Evolutionary conservation across 164 flowering plant species (phyloP).

Genomic region (Macadamia integrifolia): DNA sequence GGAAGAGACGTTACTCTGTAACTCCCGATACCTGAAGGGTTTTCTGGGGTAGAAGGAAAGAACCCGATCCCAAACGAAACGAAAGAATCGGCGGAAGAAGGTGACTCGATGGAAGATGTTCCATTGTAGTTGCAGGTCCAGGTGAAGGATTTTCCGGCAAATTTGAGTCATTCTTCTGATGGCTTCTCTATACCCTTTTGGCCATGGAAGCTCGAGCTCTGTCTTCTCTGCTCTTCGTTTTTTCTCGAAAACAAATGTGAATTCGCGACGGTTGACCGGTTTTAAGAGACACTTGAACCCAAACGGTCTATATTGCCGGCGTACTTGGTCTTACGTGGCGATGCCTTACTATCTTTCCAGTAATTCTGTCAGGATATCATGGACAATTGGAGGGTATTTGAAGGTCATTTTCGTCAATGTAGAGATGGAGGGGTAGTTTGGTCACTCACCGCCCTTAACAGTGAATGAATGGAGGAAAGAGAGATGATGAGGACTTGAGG

Average conservation of each 20-base stretch:
- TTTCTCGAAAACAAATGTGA: constrained; percentile 4
- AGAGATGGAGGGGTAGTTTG: too few species aligned
- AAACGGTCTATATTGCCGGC: constrained; percentile 50
- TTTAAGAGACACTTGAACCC: constrained; percentile 16
- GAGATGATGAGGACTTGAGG: too few species aligned
- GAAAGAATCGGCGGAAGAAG: constrained; percentile 40
- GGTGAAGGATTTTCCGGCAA: constrained; percentile 39
- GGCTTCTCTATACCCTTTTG: constrained; percentile 5
- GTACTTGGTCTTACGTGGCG: constrained; percentile 8
- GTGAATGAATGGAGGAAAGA: too few species aligned
- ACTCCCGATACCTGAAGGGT: constrained; percentile 35
- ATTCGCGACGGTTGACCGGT: constrained; percentile 57
- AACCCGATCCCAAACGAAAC: constrained; percentile 54
- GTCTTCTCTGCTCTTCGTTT: not conserved
- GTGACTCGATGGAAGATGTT: constrained; percentile 30
- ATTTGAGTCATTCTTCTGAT: constrained; percentile 53
- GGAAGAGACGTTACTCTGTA: constrained; percentile 22
- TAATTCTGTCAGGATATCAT: too few species aligned
- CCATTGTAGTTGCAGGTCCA: constrained; percentile 39
- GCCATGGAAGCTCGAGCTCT: constrained; percentile 13
- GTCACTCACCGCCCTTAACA: too few species aligned
- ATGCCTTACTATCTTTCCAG: too few species aligned
- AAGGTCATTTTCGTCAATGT: too few species aligned
- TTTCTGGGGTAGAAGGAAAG: constrained; percentile 49
- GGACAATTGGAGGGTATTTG: too few species aligned